Evolutionary conservation across 805 yeast species (phyloP), one percentile per base, ranked within the genome.

Genomic region (Zygoascus bituminiphila): DNA sequence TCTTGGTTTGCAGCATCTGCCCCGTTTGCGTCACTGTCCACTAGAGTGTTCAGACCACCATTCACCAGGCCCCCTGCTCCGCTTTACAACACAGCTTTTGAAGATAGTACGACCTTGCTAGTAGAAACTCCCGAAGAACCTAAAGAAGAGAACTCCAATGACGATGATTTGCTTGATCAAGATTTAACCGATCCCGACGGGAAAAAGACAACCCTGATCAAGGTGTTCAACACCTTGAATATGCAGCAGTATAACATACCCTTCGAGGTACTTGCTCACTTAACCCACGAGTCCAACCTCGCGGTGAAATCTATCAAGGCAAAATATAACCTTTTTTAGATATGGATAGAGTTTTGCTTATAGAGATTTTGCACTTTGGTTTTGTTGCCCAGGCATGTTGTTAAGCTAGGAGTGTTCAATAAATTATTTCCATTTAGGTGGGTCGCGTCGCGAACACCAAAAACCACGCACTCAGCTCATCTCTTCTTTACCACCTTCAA

Each of bases 1-100:
- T 50, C 61, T 5, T 61, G 59, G 14, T 58, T 60, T 47, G 33
- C 44, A 2, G 22, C 39, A 12, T 12, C 12, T 14, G 10, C 12
- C 8, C 39, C 4, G 5, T 15, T 36, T 15, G 10, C 19, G 10
- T 10, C 39, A 9, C 10, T 36, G 3, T 15, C 39, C 19, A 15
- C 14, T 12, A 15, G 17, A 12, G 10, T 36, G 17, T 15, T 15
- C 22, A 17, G 39, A 5, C 22, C 19, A 4, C 9, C 17, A 20
- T 36, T 22, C 9, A 44, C 39, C 21, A 14, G 49, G 39, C 29
- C 39, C 19, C 52, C 53, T 5, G 44, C 48, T 31, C 45, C 47
- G 12, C 41, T 50, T 23, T 42, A 41, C 15, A 46, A 45, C 33
- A 37, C 47, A 23, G 51, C 41, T 9, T 48, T 36, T 24, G 51